phyloP scores from a whole-genome alignment of 352 stramenopile species.

The Phytophthora multivora region DNA sequence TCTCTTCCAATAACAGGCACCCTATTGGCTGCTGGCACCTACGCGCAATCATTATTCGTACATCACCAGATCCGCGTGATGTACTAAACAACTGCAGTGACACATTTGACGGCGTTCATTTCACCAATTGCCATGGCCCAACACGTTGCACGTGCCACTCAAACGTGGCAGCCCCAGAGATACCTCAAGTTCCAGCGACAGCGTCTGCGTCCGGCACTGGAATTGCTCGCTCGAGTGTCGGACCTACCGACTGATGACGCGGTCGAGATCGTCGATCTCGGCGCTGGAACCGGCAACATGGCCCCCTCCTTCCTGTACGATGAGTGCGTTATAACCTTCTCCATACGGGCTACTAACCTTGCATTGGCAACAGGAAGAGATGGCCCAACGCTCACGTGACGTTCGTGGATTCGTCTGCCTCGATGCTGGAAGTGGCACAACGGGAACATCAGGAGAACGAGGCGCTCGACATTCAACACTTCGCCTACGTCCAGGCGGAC shows the following conservation, averaged over 20 bases:
- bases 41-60: neutral
- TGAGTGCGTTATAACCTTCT: neutral
- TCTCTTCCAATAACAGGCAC: too few relatives aligned
- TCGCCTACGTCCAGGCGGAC: slow-evolving; percentile 56
- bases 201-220: slow-evolving; percentile 63
- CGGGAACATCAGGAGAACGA: slow-evolving; percentile 44
- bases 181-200: slow-evolving; percentile 71
- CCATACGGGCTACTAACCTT: neutral
- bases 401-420: slow-evolving; percentile 68
- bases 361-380: slow-evolving; percentile 32
- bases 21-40: neutral
- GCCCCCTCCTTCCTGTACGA: slow-evolving; percentile 62
- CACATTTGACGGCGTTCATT: neutral
- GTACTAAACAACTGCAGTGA: neutral
- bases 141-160: slow-evolving; percentile 27
- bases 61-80: slow-evolving; percentile 5
- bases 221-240: slow-evolving; percentile 57
- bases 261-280: slow-evolving; percentile 61
- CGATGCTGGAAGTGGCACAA: slow-evolving; percentile 59
- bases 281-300: slow-evolving; percentile 76
- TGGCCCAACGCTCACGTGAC: slow-evolving; percentile 54
- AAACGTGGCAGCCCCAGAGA: slow-evolving; percentile 59
- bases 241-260: slow-evolving; percentile 18
- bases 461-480: slow-evolving; percentile 20
- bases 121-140: slow-evolving; percentile 13